These are phyloP conservation scores for Pseudocercospora vitis DNA, from an alignment of 2,329 filamentous ascomycete species.

Conservation along the genomic window DNA sequence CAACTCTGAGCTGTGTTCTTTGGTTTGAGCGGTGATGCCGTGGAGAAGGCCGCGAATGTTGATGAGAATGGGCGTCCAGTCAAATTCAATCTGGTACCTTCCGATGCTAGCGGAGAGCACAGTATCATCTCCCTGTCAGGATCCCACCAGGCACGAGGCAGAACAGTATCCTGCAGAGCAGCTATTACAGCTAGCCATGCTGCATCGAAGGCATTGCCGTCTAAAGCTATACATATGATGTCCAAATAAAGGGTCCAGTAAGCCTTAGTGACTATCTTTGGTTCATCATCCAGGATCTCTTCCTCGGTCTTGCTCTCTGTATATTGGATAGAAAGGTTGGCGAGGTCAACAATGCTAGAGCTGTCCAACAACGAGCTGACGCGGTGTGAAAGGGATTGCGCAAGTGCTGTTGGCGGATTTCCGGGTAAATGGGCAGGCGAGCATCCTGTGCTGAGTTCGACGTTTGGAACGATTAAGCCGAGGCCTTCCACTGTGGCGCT, in stretches of 20 bases:
- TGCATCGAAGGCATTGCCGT: constrained; percentile 88
- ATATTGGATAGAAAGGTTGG: constrained; percentile 68
- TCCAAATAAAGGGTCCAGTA: constrained; percentile 97
- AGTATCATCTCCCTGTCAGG: constrained; percentile 74
- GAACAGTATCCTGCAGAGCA: constrained; percentile 71
- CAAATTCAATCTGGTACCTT: constrained; percentile 60
- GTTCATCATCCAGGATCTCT: constrained; percentile 43
- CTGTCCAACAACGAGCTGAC: constrained; percentile 74
- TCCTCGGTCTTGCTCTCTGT: constrained; percentile 48
- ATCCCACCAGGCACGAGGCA: constrained; percentile 83
- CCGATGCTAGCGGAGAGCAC: constrained; percentile 63
- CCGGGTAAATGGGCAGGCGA: constrained; percentile 83
- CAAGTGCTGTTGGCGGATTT: constrained; percentile 73
- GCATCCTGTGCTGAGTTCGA: constrained; percentile 88
- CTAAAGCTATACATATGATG: constrained; percentile 88
- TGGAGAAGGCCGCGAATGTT: constrained; percentile 76
- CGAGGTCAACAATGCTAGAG: constrained; percentile 64
- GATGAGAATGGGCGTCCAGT: constrained; percentile 70
- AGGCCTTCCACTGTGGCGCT: constrained; percentile 46
- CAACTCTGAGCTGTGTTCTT: constrained; percentile 51
- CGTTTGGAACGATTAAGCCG: constrained; percentile 84
- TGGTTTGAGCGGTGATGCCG: constrained; percentile 52
- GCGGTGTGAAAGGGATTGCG: constrained; percentile 81
- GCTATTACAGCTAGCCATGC: constrained; percentile 83
- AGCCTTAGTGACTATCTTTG: constrained; percentile 63